These are phyloP conservation scores for Westerdykella ornata DNA, from an alignment of 2,329 filamentous ascomycete species.

Conservation along the genomic window DNA sequence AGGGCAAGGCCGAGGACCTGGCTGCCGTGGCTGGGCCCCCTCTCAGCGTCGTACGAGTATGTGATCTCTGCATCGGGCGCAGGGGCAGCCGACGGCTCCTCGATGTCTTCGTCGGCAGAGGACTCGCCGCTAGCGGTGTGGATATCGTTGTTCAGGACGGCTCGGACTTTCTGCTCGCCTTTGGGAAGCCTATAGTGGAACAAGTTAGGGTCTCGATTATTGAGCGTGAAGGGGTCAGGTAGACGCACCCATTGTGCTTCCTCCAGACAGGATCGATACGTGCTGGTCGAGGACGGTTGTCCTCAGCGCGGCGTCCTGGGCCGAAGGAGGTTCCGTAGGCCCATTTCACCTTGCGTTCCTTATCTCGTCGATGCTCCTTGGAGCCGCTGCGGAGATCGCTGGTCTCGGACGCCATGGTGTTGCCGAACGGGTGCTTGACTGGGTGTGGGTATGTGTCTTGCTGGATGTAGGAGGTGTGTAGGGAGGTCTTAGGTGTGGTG, in stretches of 20 bases:
- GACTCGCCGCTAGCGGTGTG: constrained; percentile 35
- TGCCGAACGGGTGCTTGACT: constrained; percentile 8
- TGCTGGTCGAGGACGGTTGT: constrained; percentile 33
- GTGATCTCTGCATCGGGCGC: constrained; percentile 45
- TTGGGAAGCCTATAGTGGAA: background rate
- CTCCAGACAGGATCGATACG: constrained; percentile 26
- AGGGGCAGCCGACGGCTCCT: constrained; percentile 41
- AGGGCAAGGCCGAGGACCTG: constrained; percentile 53
- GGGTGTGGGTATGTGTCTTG: constrained; percentile 5
- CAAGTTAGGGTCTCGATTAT: background rate
- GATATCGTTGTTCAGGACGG: constrained; percentile 41
- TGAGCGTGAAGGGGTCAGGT: background rate
- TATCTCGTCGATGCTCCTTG: constrained; percentile 48
- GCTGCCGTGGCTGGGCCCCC: constrained; percentile 48
- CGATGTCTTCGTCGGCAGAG: constrained; percentile 43
- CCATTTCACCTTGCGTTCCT: constrained; percentile 48
- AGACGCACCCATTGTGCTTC: constrained; percentile 14
- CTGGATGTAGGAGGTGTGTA: constrained; percentile 9
- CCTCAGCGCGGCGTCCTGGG: constrained; percentile 33
- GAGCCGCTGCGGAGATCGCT: constrained; percentile 50
- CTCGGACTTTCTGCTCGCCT: constrained; percentile 21
- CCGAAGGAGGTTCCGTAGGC: constrained; percentile 40
- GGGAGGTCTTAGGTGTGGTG: constrained; percentile 3
- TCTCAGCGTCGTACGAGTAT: constrained; percentile 49
- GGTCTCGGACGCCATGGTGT: constrained; percentile 43